phyloP scores from a whole-genome alignment of 2,329 filamentous ascomycete species.

The Botrytis fabae region DNA sequence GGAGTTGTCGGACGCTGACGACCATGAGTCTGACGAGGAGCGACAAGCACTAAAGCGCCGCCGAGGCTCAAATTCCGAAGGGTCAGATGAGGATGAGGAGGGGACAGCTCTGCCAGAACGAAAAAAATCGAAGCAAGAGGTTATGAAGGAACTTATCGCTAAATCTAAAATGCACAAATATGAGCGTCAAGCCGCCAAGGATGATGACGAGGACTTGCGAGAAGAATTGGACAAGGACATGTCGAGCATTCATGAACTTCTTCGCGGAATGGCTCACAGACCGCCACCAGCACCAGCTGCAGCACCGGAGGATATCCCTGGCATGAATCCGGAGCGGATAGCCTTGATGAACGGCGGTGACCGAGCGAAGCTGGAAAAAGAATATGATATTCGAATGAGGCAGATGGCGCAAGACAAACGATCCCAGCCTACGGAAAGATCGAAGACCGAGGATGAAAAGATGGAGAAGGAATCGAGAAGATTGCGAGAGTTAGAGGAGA shows the following conservation, averaged over 20 bases:
- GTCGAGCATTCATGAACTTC: constrained; percentile 69
- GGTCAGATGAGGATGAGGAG: constrained; percentile 51
- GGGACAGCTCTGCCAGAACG: constrained; percentile 66
- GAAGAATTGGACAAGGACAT: constrained; percentile 83
- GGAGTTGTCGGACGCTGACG: constrained; percentile 56
- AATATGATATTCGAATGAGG: constrained; percentile 83
- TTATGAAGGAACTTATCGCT: constrained; percentile 96
- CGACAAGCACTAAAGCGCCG: constrained; percentile 57
- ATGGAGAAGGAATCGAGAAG: constrained; percentile 73
- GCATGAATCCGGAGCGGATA: constrained; percentile 64
- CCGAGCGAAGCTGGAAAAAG: constrained; percentile 71
- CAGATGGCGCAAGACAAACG: constrained; percentile 82
- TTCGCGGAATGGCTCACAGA: constrained; percentile 58
- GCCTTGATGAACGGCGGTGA: constrained; percentile 61
- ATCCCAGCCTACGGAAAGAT: constrained; percentile 81
- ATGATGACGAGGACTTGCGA: constrained; percentile 87
- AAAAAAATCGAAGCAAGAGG: constrained; percentile 94
- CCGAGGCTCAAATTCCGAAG: constrained; percentile 50
- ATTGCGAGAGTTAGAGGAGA: constrained; percentile 78
- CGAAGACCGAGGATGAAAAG: constrained; percentile 88
- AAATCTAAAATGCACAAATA: constrained; percentile 97
- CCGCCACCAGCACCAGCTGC: constrained; percentile 45
- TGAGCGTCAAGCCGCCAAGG: constrained; percentile 87
- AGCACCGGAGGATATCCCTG: constrained; percentile 40
- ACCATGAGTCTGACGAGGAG: constrained; percentile 56